Base-by-base conservation (phyloP, 2,329 filamentous ascomycete genomes). In the Penicillium thymicola region DNA sequence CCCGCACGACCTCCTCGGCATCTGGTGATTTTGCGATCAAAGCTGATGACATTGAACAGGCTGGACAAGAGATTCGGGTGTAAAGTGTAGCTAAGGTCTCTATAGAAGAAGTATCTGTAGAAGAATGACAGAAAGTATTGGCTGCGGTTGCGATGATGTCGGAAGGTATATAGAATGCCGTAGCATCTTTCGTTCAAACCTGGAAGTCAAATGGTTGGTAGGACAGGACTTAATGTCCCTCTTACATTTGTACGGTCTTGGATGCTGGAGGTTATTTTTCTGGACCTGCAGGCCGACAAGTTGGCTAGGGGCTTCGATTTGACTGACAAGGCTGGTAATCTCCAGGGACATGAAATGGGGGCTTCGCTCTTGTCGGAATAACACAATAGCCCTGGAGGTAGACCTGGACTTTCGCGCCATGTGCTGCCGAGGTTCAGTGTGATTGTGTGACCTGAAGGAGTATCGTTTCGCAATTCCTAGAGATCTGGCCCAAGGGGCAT, bases 1-100 rank as follows among this genome's bases (percentile, higher is more conserved):
- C 65, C 30, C 56, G 63, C 25, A 61, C 52, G 21, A 71, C 49
- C 14, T 64, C 58, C 2, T 67, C 65, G 5, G 57, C 51, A 14
- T 58, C 48, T 21, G 55, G 52, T 36, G 56, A 34, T 16, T 45
- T 27, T 16, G 32, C n/a, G n/a, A 38, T 25, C 16, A 55, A 59
- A 18, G 48, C 9, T 25, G 55, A 58, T 25, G 55, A 54, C 55
- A 65, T 65, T 27, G 43, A 21, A 28, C 30, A 43, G 13, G 2
- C 34, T 28, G 16, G 14, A 11, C 1, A 25, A 27, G 18, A 30
- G 10, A 25, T n/a, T 30, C 6, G 7, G 14, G 11, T n/a, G n/a
- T 13, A 27, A 9, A 27, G 16, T 10, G 25, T 14, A 3, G 40
- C 6, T 27, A 14, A 37, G 25, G n/a, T 27, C 30, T 36, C 28